Base-by-base conservation (phyloP, 2,329 filamentous ascomycete genomes). In the Fusarium sp. region DNA sequence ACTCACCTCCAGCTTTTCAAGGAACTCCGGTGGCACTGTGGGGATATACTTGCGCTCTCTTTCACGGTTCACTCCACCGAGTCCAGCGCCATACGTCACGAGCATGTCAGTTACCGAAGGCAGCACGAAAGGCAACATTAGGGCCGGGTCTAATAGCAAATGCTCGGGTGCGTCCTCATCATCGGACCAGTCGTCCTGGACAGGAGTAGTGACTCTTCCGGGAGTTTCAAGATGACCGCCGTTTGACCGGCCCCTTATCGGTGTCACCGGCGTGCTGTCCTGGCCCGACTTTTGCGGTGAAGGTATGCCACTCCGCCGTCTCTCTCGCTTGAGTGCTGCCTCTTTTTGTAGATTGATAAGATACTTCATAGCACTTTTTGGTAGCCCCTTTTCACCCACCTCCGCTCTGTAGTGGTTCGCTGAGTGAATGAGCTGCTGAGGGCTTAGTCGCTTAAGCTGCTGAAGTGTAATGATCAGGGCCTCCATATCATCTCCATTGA, bases 21-120 rank as follows among this genome's bases (percentile, higher is more conserved):
- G 82, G 75, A 98, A 97, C 79, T 99, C 96, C 0, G 94, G 91
- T 19, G 96, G 95, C 52, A 99, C 92, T 0, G 93, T 97, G 3
- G 96, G 96, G 44, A 97, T 96, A 77, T 99, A 99, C 80, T 97
- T 97, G 69, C 93, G 86, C 78, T 96, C 96, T 56, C 94, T 86
- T 79, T 98, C 96, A 65, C 91, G 87, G 80, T 99, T 97, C 45
- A 96, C 83, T 1, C 96, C 96, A 7, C 96, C 96, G 74, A 98
- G 96, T 1, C 96, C 96, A 14, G 96, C 94, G 1, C 96, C 96
- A 74, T 96, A 99, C 69, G 90, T 95, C 46, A 99, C 88, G 46
- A 98, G 85, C 96, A 99, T 99, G 77, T 99, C 96, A 24, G 94
- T 98, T 57, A 93, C 96, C 2, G 95, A 97, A 2, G 96, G 96